Conservation (phyloP, 1,139 yeast genomes). For the Suhomyces wounanorum region DNA sequence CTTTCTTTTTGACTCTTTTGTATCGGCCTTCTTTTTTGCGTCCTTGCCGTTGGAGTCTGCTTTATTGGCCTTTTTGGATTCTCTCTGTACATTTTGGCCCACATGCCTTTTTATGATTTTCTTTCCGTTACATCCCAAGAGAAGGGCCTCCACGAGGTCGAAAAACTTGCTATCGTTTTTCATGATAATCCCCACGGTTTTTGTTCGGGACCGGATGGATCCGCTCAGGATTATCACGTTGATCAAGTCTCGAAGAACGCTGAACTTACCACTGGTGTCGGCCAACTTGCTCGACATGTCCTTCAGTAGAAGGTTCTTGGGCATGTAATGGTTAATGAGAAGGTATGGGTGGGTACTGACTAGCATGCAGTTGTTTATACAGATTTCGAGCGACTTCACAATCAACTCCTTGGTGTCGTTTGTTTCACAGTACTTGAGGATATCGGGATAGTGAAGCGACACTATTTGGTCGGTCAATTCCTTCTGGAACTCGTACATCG, state of each 20-base stretch:
- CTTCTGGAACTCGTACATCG: slow-evolving; percentile 85
- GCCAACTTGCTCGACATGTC: slow-evolving; percentile 77
- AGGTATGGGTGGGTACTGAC: slow-evolving; percentile 90
- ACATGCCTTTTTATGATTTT: slow-evolving; percentile 60
- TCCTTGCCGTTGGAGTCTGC: slow-evolving; percentile 9
- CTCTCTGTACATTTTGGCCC: slow-evolving; percentile 55
- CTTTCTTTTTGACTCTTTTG: slow-evolving; percentile 15
- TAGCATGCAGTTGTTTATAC: slow-evolving; percentile 72
- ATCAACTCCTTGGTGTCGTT: slow-evolving; percentile 57
- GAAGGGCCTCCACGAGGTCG: slow-evolving; percentile 76
- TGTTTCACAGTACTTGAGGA: slow-evolving; percentile 82
- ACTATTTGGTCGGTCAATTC: slow-evolving; percentile 93
- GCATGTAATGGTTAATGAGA: slow-evolving; percentile 81
- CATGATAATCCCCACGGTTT: slow-evolving; percentile 41
- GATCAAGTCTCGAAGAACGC: slow-evolving; percentile 61
- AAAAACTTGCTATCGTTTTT: slow-evolving; percentile 47
- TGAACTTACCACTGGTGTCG: slow-evolving; percentile 85
- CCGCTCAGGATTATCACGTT: slow-evolving; percentile 45
- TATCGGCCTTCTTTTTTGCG: slow-evolving; percentile 12
- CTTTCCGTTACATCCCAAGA: slow-evolving; percentile 68
- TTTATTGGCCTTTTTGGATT: slow-evolving; percentile 30
- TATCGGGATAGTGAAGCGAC: slow-evolving; percentile 87
- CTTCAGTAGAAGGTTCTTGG: slow-evolving; percentile 73
- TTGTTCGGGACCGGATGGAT: slow-evolving; percentile 45
- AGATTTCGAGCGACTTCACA: slow-evolving; percentile 66